Evolutionary conservation across 768 basidiomycete genomes (phyloP).

Genomic region (Termitomyces sp.): DNA sequence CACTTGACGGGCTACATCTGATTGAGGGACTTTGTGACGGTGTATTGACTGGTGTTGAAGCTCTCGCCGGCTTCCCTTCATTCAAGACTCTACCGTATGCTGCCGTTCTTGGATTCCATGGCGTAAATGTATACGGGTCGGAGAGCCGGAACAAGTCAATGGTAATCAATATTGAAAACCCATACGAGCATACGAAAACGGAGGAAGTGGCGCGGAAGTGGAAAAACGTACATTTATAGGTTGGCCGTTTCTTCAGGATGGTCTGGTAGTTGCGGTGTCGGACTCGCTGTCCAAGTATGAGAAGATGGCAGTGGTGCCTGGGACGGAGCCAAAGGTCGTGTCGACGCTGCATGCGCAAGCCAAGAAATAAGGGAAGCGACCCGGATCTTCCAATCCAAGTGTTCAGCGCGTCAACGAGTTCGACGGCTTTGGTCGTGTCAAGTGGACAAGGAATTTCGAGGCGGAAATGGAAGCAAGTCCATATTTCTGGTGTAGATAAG

Average conservation of each 20-base stretch:
- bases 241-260: constrained; percentile 97
- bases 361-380: constrained; percentile 4
- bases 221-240: constrained; percentile 75
- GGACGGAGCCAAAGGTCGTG: constrained; percentile 51
- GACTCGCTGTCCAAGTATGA: constrained; percentile 89
- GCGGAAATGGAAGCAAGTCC: background rate
- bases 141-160: constrained; percentile 94
- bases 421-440: background rate
- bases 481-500: background rate
- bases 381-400: constrained; percentile 1
- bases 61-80: constrained; percentile 95
- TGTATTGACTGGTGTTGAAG: constrained; percentile 78
- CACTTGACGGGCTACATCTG: constrained; percentile 79
- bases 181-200: constrained; percentile 60
- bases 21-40: constrained; percentile 87
- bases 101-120: constrained; percentile 75
- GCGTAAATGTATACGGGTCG: constrained; percentile 89
- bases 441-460: background rate
- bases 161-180: constrained; percentile 80
- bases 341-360: constrained; percentile 61
- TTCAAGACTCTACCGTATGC: constrained; percentile 84
- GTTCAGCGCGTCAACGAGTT: background rate
- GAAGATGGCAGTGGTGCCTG: constrained; percentile 51
- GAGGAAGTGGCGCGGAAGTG: constrained; percentile 73
- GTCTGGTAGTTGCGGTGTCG: constrained; percentile 79